These are phyloP conservation scores for Hemileccinum rubropunctum DNA, from an alignment of 768 basidiomycete genomes.

Conservation along the genomic window DNA sequence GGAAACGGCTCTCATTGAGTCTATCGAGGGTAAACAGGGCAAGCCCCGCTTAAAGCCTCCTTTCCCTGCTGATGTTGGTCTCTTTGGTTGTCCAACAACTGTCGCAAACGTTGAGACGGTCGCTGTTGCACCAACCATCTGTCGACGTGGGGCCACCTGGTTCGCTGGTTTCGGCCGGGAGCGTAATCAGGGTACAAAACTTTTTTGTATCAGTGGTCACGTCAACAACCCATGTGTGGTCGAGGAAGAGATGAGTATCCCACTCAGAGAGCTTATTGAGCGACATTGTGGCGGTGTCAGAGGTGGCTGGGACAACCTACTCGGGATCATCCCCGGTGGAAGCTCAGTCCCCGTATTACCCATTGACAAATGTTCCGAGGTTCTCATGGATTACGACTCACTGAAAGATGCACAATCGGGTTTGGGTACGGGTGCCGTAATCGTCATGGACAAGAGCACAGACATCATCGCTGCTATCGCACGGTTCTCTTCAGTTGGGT, in stretches of 20 bases:
- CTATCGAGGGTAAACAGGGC: constrained; percentile 96
- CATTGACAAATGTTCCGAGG: constrained; percentile 77
- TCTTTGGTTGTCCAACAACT: constrained; percentile 96
- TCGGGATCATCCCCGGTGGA: constrained; percentile 96
- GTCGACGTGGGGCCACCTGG: constrained; percentile 84
- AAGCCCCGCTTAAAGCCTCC: constrained; percentile 98
- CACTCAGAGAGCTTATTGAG: constrained; percentile 88
- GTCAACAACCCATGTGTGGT: constrained; percentile 98
- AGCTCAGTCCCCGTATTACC: constrained; percentile 93
- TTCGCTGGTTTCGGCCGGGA: constrained; percentile 91
- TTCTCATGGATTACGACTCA: constrained; percentile 98
- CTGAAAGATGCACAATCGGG: constrained; percentile 95
- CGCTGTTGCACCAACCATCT: constrained; percentile 95
- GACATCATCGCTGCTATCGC: constrained; percentile 94
- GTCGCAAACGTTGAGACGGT: constrained; percentile 99
- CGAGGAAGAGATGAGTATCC: constrained; percentile 99
- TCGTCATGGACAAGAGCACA: constrained; percentile 98
- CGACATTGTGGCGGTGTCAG: constrained; percentile 95
- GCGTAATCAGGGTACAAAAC: constrained; percentile 94
- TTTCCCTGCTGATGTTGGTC: constrained; percentile 96
- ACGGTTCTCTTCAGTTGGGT: constrained; percentile 74
- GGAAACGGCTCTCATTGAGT: constrained; percentile 97
- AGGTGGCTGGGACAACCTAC: constrained; percentile 95
- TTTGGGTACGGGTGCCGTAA: constrained; percentile 96
- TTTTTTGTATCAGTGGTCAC: constrained; percentile 95